Evolutionary conservation across 2,329 filamentous ascomycete genomes (phyloP).

Genomic region (Cladophialophora carrionii): DNA sequence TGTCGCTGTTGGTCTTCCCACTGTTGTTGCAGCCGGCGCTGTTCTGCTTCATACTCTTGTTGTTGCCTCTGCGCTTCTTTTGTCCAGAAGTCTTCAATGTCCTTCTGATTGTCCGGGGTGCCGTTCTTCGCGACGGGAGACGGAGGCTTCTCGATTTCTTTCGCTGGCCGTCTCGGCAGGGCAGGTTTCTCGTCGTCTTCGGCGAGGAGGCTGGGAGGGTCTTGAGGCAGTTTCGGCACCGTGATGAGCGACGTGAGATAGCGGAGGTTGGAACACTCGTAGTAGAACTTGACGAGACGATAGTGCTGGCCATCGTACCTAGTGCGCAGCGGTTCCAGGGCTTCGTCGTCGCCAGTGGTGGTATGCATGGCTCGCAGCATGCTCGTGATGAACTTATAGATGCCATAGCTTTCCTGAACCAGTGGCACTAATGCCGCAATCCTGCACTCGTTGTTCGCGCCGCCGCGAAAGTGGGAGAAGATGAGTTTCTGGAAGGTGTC

Average conservation of each 20-base stretch:
- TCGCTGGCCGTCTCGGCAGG: slow-evolving; percentile 73
- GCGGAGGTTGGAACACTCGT: slow-evolving; percentile 95
- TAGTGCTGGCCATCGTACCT: slow-evolving; percentile 96
- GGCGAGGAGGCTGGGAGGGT: slow-evolving; percentile 83
- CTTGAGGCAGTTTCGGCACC: slow-evolving; percentile 91
- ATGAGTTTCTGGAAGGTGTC: slow-evolving; percentile 98
- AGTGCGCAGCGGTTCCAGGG: slow-evolving; percentile 80
- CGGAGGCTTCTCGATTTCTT: slow-evolving; percentile 70
- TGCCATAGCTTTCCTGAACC: slow-evolving; percentile 97
- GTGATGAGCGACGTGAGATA: slow-evolving; percentile 96
- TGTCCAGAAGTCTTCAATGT: slow-evolving; percentile 98
- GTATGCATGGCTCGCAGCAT: slow-evolving; percentile 98
- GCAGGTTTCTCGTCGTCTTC: slow-evolving; percentile 84
- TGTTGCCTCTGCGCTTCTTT: slow-evolving; percentile 88
- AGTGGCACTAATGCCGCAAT: slow-evolving; percentile 92
- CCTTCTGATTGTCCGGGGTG: slow-evolving; percentile 74
- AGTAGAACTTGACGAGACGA: slow-evolving; percentile 95
- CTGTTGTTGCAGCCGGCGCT: slow-evolving; percentile 82
- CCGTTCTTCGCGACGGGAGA: slow-evolving; percentile 68
- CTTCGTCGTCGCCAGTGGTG: slow-evolving; percentile 90
- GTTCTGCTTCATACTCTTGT: slow-evolving; percentile 92
- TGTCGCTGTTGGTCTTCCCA: slow-evolving; percentile 78
- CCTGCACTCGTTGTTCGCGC: slow-evolving; percentile 92
- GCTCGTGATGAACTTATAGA: slow-evolving; percentile 99
- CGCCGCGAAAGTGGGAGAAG: slow-evolving; percentile 91